phyloP scores from a whole-genome alignment of 1,139 yeast species.

The Yamadazyma conglobata region DNA sequence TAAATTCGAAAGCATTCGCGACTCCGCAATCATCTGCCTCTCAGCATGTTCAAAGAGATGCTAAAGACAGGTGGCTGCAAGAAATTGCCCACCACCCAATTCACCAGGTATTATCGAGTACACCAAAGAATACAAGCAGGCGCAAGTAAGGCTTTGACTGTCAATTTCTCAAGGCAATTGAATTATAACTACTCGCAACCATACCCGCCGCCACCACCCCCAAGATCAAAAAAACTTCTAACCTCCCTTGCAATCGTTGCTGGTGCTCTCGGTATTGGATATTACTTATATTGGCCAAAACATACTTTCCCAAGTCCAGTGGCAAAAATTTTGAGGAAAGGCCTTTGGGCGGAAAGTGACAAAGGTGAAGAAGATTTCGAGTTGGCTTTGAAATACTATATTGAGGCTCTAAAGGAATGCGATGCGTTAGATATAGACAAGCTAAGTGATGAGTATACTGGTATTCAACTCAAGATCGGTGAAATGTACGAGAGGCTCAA shows the following conservation, averaged over 20 bases:
- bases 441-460: slow-evolving; percentile 53
- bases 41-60: too few relatives aligned
- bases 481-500: slow-evolving; percentile 77
- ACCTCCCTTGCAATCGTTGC: slow-evolving; percentile 27
- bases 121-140: too few relatives aligned
- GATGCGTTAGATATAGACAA: slow-evolving; percentile 46
- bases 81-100: too few relatives aligned
- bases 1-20: background rate
- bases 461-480: slow-evolving; percentile 79
- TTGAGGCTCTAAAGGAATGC: slow-evolving; percentile 50
- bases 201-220: slow-evolving; percentile 16
- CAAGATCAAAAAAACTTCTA: slow-evolving; percentile 21
- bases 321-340: slow-evolving; percentile 68
- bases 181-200: slow-evolving; percentile 8
- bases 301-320: slow-evolving; percentile 53
- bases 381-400: slow-evolving; percentile 66
- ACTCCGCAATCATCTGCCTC: too few relatives aligned
- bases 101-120: too few relatives aligned
- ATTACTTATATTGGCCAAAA: slow-evolving; percentile 62
- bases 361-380: slow-evolving; percentile 61
- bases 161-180: background rate
- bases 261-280: slow-evolving; percentile 24
- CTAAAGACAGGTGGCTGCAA: too few relatives aligned
- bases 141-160: too few relatives aligned
- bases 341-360: slow-evolving; percentile 80